Percentiles rank a stretch among this genome's conserved stretches.
Conservation (phyloP, 2,329 filamentous ascomycete genomes). For the Fusarium sp. region DNA sequence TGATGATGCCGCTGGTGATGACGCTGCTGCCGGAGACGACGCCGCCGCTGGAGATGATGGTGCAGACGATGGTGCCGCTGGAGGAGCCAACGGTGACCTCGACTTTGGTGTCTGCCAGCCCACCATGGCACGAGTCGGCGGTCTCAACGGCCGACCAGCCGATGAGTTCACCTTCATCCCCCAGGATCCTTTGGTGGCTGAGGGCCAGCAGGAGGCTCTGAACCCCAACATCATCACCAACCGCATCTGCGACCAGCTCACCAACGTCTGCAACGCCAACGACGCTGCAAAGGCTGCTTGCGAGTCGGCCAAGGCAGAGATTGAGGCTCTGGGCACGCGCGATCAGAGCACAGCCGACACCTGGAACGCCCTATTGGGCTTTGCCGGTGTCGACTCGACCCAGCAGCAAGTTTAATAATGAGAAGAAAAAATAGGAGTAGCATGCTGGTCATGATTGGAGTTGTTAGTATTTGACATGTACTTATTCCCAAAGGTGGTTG, state of each 20-base stretch:
- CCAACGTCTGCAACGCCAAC: conserved; percentile 70
- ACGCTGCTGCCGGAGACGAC: background rate
- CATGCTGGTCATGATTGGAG: conserved; percentile 34
- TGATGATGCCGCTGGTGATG: background rate
- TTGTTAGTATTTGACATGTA: conserved; percentile 17
- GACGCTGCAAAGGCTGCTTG: conserved; percentile 64
- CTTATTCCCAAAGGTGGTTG: background rate
- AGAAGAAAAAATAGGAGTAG: background rate
- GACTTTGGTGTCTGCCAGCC: conserved; percentile 64
- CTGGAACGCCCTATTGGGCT: conserved; percentile 55
- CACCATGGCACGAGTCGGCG: conserved; percentile 66
- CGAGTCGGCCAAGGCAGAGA: conserved; percentile 59
- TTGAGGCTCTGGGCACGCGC: conserved; percentile 58
- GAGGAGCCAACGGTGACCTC: conserved; percentile 37
- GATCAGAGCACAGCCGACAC: conserved; percentile 58
- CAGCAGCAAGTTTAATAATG: conserved; percentile 31
- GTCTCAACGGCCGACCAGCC: conserved; percentile 62
- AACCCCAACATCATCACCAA: conserved; percentile 79
- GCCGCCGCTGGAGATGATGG: background rate
- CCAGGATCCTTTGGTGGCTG: conserved; percentile 65
- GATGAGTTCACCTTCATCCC: conserved; percentile 73
- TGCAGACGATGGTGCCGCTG: background rate
- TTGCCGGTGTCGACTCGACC: conserved; percentile 41
- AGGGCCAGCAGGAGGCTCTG: conserved; percentile 69
- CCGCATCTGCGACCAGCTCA: conserved; percentile 73